Evolutionary conservation across 1,284 basidiomycete species (phyloP), one percentile per base, ranked within the genome.

Genomic region (Cryptococcus sp.): DNA sequence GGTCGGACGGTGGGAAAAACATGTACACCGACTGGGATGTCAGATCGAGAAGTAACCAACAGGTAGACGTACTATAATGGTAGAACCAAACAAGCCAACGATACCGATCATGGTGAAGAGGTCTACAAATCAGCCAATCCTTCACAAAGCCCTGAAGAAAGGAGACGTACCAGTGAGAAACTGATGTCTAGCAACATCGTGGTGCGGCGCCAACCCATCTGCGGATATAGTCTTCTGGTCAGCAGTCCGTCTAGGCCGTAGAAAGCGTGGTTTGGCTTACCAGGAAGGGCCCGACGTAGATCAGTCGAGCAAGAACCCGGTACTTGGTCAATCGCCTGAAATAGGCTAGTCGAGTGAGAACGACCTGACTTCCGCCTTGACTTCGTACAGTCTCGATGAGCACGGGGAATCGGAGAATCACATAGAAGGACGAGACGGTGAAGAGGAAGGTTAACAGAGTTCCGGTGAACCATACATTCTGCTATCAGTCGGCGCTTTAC

Each of bases 341-440:
- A 25, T 50, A 53, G 5, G 25, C 28, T 14, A 53, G 40, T 5
- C 51, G 37, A 14, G n/a, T 43, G n/a, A 53, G 26, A 14, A 53
- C 47, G 9, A 46, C 28, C 35, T 50, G 47, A 32, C 47, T 49
- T 25, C 51, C 51, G 16, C 51, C 51, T 24, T 53, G 51, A 16
- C 33, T 19, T 18, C 43, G 42, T 2, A 53, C 51, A 12, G 48
- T 42, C 12, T 42, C 34, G 37, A 53, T 50, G 7, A 53, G 40
- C 3, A n/a, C 14, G 4, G 51, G 48, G 18, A 46, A 50, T 11
- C 22, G 31, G 14, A 45, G 3, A 21, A 48, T 42, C 24, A 52
- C 40, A 38, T 52, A 52, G 41, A 52, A 28, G 16, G 51, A 52
- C 10, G 42, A n/a, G 35, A 48, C 7, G 7, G 51, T 52, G 36